Evolutionary conservation across 495 filamentous ascomycete genomes (phyloP).

Genomic region (Pseudevernia furfuracea): DNA sequence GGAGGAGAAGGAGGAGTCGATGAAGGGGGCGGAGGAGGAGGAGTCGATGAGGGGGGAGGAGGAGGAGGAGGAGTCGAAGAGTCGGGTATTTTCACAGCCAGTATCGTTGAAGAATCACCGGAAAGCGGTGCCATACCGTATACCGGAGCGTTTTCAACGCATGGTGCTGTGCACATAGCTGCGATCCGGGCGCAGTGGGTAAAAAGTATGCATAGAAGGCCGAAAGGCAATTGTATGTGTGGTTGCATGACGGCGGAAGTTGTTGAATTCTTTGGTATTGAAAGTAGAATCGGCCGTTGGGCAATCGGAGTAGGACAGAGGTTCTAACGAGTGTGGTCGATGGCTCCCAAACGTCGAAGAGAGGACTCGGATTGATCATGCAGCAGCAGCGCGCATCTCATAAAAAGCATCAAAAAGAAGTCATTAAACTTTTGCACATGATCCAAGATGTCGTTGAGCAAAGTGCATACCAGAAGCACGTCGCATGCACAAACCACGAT

Average conservation of each 20-base stretch:
- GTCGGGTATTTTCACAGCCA: too few relatives aligned
- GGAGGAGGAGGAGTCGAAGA: too few relatives aligned
- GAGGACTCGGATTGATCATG: background rate
- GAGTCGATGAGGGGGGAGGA: too few relatives aligned
- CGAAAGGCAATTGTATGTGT: background rate
- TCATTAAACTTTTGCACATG: background rate
- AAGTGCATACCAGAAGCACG: background rate
- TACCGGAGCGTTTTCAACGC: background rate
- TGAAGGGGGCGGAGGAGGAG: too few relatives aligned
- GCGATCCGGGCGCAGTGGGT: background rate
- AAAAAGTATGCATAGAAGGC: background rate
- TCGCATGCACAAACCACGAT: background rate
- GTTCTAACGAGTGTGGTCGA: background rate
- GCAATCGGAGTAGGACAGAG: background rate
- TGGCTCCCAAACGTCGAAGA: background rate
- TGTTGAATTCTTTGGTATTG: background rate
- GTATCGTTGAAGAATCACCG: too few relatives aligned
- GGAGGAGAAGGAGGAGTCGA: too few relatives aligned
- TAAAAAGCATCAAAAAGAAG: background rate
- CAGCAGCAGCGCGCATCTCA: background rate
- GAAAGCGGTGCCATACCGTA: too few relatives aligned
- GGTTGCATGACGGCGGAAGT: background rate
- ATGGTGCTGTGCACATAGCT: background rate
- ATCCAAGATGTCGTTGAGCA: background rate
- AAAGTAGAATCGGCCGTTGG: too few relatives aligned